Base-by-base conservation (phyloP, 2,329 filamentous ascomycete genomes). In the Celoporthe dispersa region DNA sequence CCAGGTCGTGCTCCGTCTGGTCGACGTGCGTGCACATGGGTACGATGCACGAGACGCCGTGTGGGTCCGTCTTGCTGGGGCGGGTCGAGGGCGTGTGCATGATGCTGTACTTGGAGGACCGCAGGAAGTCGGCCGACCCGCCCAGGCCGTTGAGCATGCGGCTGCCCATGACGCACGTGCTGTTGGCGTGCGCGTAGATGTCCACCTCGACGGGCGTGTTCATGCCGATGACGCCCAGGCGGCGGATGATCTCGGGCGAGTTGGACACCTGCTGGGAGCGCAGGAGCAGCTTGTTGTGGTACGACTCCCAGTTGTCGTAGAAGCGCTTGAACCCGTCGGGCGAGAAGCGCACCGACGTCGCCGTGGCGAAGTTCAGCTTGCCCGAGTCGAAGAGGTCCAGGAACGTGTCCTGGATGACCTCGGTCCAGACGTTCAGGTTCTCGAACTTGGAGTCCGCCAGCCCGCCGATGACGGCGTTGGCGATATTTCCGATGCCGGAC, bases 191-290 rank as follows among this genome's bases (percentile, higher is more conserved):
- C 2, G 94, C 94, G 82, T 97, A 97, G 77, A 97, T 97, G 82
- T 97, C 94, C 22, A 97, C 94, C 82, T 97, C 94, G 62, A 97
- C 93, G 31, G 94, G 94, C 0, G 94, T 97, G 86, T 97, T 97
- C 94, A 97, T 97, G 79, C 93, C 94, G 75, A 97, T 97, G 74
- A 94, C 90, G 72, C 94, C 94, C 1, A 97, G 85, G 35, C 94
- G 88, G 68, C 93, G 89, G 83, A 97, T 97, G 82, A 97, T 94
- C 82, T 97, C 94, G 71, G 94, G 94, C 2, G 90, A 92, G 86
- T 97, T 97, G 77, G 92, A 94, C 12, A 97, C 92, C 78, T 92
- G 89, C 83, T 97, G 94, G n/a, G 91, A 91, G 73, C 94, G 92
- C 63, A 97, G 90, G 69, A 97, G 91, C 2, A 97, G 88, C 84